Conservation (phyloP, 805 yeast genomes). For the Hanseniaspora thailandica region DNA sequence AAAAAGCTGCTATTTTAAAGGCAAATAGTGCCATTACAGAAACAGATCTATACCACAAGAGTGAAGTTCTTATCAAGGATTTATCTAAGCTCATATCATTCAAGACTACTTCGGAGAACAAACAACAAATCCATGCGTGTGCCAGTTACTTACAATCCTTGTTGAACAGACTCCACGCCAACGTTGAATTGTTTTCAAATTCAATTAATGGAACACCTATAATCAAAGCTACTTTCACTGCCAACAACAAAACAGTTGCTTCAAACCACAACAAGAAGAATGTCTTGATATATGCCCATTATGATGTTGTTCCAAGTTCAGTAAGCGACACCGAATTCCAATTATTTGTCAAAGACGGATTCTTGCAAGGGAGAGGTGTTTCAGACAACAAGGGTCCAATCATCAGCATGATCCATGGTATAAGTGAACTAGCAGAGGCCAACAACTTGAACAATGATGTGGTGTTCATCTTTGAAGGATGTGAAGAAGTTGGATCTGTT, state of each 20-base stretch:
- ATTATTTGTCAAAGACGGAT: constrained; percentile 70
- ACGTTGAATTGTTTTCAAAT: constrained; percentile 7
- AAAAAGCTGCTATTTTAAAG: not conserved
- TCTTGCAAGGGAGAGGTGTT: constrained; percentile 81
- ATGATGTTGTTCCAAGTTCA: constrained; percentile 65
- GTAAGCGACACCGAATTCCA: constrained; percentile 77
- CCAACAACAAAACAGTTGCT: constrained; percentile 25
- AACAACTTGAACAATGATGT: constrained; percentile 55
- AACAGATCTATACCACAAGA: not conserved
- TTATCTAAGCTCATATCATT: constrained; percentile 6
- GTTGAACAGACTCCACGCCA: constrained; percentile 54
- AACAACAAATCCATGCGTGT: constrained; percentile 51
- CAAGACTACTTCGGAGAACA: constrained; percentile 9
- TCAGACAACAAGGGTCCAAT: constrained; percentile 93
- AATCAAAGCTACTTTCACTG: constrained; percentile 58
- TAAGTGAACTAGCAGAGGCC: constrained; percentile 51
- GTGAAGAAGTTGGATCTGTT: constrained; percentile 84
- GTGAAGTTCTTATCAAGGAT: constrained; percentile 7
- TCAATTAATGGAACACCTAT: constrained; percentile 63
- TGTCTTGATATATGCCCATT: constrained; percentile 85
- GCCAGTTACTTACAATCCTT: constrained; percentile 61
- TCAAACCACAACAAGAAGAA: not conserved
- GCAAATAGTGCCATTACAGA: not conserved
- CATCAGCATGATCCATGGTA: constrained; percentile 76
- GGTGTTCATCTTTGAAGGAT: constrained; percentile 81